Evolutionary conservation across 2,329 filamentous ascomycete genomes (phyloP), one percentile per base, ranked within the genome.

Genomic region (Tolypocladium amazonense): DNA sequence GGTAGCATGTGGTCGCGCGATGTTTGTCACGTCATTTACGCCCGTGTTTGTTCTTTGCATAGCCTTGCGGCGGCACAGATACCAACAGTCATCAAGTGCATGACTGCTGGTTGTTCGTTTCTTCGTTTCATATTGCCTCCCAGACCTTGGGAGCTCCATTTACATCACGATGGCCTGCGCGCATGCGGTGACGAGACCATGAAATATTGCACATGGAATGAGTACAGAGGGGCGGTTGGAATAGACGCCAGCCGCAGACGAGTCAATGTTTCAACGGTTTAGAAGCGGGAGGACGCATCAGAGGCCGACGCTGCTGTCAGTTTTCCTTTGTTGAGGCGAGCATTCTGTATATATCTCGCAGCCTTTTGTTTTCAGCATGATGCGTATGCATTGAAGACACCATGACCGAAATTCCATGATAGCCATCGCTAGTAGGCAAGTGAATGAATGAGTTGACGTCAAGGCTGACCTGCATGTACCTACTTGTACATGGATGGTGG

Each of bases 1-100:
- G 66, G 57, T 69, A 61, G 55, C 47, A 41, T 56, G 2, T 33
- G 14, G n/a, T 25, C 56, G 35, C 30, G 38, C 55, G 23, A 27
- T 56, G 37, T 15, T 38, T 33, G 39, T 23, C 9, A 23, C 39
- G 56, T 25, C 38, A 33, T 18, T 43, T 43, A 23, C 20, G 41
- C 56, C 15, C 41, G 23, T 25, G 27, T 47, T 57, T 33, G 20
- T 43, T 30, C 37, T 41, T 56, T 27, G 55, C 55, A 30, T 56
- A 41, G 55, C 55, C 25, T 27, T 56, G 25, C 18, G 14, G 55
- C 55, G 25, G 23, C 37, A 30, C 25, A 56, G 37, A 41, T 56
- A 53, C 55, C 55, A 56, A 43, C n/a, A 33, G 55, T 43, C 55
- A 56, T 38, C 35, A n/a, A n/a, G 38, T 33, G 25, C 43, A 33